Conservation (phyloP, 2,329 filamentous ascomycete genomes). For the Talaromyces sp. region DNA sequence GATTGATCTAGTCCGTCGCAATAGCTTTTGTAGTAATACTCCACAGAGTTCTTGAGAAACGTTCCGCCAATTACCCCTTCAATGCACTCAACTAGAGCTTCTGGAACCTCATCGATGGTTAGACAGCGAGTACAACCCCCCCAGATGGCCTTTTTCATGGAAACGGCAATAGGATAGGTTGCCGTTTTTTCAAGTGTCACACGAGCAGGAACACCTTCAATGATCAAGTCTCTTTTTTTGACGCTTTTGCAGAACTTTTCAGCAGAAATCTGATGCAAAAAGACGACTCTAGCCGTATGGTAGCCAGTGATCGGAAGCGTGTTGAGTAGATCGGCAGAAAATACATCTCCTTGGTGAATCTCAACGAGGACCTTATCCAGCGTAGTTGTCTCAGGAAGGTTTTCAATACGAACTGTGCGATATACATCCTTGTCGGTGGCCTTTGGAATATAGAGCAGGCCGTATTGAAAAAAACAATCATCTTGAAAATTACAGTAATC, state of each 20-base stretch:
- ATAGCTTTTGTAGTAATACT: conserved; percentile 6
- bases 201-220: conserved; percentile 19
- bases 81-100: background rate
- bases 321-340: conserved; percentile 29
- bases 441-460: conserved; percentile 30
- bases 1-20: background rate
- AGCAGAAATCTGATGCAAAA: conserved; percentile 27
- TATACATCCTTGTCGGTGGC: conserved; percentile 25
- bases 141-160: conserved; percentile 3
- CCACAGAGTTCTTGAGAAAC: conserved; percentile 4
- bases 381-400: conserved; percentile 24
- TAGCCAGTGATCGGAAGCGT: conserved; percentile 29
- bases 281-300: conserved; percentile 31
- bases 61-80: background rate
- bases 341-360: conserved; percentile 27
- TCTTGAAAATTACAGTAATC: conserved; percentile 18
- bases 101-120: background rate
- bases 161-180: conserved; percentile 11
- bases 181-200: conserved; percentile 15
- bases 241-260: conserved; percentile 22
- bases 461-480: conserved; percentile 30
- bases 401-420: conserved; percentile 30
- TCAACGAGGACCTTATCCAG: conserved; percentile 26
- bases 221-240: conserved; percentile 20
- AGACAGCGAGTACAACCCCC: conserved; percentile 15